Conservation (phyloP, 495 filamentous ascomycete genomes). For the Rostrohypoxylon terebratum region DNA sequence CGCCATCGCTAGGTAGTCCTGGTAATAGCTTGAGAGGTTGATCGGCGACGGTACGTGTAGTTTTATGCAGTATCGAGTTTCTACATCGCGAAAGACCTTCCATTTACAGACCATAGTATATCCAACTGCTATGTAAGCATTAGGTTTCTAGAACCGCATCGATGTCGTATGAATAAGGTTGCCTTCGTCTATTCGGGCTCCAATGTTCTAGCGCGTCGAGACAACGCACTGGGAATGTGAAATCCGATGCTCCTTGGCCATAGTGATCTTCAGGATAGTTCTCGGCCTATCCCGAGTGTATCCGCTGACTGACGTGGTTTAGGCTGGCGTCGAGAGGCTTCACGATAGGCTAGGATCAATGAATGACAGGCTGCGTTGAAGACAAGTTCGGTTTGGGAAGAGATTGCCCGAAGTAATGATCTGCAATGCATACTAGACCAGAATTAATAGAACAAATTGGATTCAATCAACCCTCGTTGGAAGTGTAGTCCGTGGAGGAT, state of each 20-base stretch:
- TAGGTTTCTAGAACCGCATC: conserved; percentile 20
- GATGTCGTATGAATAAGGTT: conserved; percentile 19
- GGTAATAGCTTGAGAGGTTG: conserved; percentile 11
- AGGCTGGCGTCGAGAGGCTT: conserved; percentile 35
- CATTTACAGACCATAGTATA: conserved; percentile 24
- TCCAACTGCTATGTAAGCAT: conserved; percentile 20
- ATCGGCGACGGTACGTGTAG: conserved; percentile 30
- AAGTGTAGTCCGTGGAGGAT: conserved; percentile 21
- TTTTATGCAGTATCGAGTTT: conserved; percentile 18
- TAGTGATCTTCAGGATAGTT: conserved; percentile 26
- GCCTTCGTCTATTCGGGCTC: conserved; percentile 17
- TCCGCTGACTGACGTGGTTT: conserved; percentile 43
- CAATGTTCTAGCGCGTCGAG: conserved; percentile 10
- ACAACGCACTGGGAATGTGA: conserved; percentile 3
- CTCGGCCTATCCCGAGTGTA: conserved; percentile 29
- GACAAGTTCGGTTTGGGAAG: conserved; percentile 33
- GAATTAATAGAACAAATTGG: conserved; percentile 20
- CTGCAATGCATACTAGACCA: conserved; percentile 39
- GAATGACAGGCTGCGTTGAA: conserved; percentile 28
- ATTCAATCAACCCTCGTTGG: conserved; percentile 6
- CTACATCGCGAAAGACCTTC: conserved; percentile 22
- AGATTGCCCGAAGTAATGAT: conserved; percentile 38
- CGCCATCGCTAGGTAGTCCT: conserved; percentile 5
- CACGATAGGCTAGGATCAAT: conserved; percentile 36
- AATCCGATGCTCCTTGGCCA: conserved; percentile 7